These are phyloP conservation scores for Jatropha podagrica DNA, from an alignment of 441 rosid genomes.

Conservation along the genomic window DNA sequence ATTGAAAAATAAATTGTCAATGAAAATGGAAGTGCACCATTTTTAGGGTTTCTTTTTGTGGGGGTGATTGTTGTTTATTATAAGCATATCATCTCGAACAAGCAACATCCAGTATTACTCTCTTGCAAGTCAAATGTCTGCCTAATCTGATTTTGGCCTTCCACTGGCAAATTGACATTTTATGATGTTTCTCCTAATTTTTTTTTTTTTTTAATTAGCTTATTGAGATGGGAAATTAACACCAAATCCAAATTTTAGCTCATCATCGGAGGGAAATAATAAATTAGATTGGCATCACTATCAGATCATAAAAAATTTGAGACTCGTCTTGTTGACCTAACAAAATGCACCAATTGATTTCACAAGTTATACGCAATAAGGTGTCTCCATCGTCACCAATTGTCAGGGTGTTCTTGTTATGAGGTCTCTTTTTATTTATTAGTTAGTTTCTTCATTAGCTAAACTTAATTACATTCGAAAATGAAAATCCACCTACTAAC, in stretches of 20 bases:
- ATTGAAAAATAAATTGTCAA: too few relatives aligned
- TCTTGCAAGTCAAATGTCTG: slow-evolving; percentile 15
- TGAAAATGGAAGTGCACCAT: not conserved
- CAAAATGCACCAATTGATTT: not conserved
- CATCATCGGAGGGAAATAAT: not conserved
- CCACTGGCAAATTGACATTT: slow-evolving; percentile 12
- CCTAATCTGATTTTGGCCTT: slow-evolving; percentile 20
- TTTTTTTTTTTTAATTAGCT: not conserved
- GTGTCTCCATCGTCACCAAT: not conserved
- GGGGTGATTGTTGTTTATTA: not conserved
- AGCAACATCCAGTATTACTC: not conserved
- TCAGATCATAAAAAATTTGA: not conserved
- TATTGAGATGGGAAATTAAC: too few relatives aligned
- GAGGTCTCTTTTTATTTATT: slow-evolving; percentile 16
- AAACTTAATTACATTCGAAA: slow-evolving; percentile 20
- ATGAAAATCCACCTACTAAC: slow-evolving; percentile 22
- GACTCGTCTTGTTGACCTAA: slow-evolving; percentile 1
- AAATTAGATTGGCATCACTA: not conserved
- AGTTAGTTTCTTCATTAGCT: slow-evolving; percentile 4
- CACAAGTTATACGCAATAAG: not conserved
- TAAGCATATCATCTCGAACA: not conserved
- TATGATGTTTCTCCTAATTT: slow-evolving; percentile 17
- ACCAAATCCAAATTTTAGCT: not conserved
- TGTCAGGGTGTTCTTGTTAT: not conserved
- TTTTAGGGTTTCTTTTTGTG: not conserved